Conservation (phyloP, 495 filamentous ascomycete species). For the Entonaema liquescens region DNA sequence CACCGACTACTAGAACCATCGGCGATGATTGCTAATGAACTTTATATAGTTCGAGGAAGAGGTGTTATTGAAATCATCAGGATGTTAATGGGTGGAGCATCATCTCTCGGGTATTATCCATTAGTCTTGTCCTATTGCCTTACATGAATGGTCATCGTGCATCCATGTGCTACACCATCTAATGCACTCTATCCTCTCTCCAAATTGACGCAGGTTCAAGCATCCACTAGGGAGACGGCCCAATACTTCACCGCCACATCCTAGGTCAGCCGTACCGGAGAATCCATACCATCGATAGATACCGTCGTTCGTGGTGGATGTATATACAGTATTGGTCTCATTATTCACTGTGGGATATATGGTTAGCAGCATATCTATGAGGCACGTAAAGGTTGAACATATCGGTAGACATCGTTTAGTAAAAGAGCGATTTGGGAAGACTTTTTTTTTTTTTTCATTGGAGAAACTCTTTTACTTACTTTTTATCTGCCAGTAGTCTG, state of each 20-base stretch:
- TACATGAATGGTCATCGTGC: constrained; percentile 18
- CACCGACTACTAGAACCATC: too few species aligned
- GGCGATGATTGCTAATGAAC: too few species aligned
- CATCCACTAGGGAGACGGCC: constrained; percentile 21
- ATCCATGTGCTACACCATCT: constrained; percentile 31
- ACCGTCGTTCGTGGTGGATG: constrained; percentile 22
- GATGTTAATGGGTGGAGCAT: neutral
- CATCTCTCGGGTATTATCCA: neutral
- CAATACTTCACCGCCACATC: constrained; percentile 23
- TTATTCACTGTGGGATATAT: constrained; percentile 17
- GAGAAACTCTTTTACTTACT: constrained; percentile 11
- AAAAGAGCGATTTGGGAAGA: too few species aligned
- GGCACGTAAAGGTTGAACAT: too few species aligned
- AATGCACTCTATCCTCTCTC: constrained; percentile 21
- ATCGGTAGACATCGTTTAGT: neutral
- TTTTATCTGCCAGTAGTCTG: constrained; percentile 31
- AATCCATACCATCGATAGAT: constrained; percentile 36
- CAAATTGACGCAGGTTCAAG: neutral
- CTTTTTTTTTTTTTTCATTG: neutral
- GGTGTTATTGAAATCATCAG: too few species aligned
- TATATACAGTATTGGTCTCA: constrained; percentile 25
- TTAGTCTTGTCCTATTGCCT: constrained; percentile 16
- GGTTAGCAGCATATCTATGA: neutral
- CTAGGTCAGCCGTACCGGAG: constrained; percentile 5
- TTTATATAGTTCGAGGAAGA: too few species aligned